These are phyloP conservation scores for Rhizopogon rudus DNA, from an alignment of 768 basidiomycete genomes.

Conservation along the genomic window DNA sequence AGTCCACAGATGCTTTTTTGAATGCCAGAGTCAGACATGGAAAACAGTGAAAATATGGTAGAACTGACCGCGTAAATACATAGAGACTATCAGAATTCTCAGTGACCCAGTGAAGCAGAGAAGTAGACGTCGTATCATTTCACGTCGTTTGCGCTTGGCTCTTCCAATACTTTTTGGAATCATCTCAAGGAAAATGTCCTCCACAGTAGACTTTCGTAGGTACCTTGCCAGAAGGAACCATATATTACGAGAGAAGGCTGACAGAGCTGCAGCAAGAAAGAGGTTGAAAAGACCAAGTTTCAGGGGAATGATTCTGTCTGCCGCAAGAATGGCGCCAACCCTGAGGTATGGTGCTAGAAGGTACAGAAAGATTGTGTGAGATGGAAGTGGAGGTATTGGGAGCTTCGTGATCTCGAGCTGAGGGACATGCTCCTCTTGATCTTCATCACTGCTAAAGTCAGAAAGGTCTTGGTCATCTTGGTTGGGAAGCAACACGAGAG, in stretches of 20 bases:
- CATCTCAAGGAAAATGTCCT: conserved; percentile 60
- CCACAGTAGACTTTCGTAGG: conserved; percentile 56
- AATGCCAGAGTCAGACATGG: conserved; percentile 8
- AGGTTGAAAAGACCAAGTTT: conserved; percentile 46
- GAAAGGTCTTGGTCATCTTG: conserved; percentile 35
- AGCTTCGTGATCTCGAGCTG: conserved; percentile 7
- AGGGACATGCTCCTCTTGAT: conserved; percentile 18
- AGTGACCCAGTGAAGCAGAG: conserved; percentile 39
- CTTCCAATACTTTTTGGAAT: conserved; percentile 45
- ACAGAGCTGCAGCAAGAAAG: conserved; percentile 48
- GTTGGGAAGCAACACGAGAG: conserved; percentile 61
- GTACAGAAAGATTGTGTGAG: conserved; percentile 60
- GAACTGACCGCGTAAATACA: conserved; percentile 64
- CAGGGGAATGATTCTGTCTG: conserved; percentile 44
- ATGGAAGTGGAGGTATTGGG: conserved; percentile 44
- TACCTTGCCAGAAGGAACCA: conserved; percentile 79
- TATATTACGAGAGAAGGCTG: conserved; percentile 60
- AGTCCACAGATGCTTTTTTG: conserved; percentile 47
- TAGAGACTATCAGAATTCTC: conserved; percentile 47
- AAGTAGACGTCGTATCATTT: conserved; percentile 39
- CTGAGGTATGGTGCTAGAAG: conserved; percentile 66
- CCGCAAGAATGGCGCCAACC: conserved; percentile 61
- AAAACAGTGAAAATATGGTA: background rate
- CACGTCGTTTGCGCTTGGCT: conserved; percentile 44
- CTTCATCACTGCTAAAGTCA: conserved; percentile 40